Evolutionary conservation across 208 protist genomes (phyloP).

Genomic region (Trypanosoma cruzi): DNA sequence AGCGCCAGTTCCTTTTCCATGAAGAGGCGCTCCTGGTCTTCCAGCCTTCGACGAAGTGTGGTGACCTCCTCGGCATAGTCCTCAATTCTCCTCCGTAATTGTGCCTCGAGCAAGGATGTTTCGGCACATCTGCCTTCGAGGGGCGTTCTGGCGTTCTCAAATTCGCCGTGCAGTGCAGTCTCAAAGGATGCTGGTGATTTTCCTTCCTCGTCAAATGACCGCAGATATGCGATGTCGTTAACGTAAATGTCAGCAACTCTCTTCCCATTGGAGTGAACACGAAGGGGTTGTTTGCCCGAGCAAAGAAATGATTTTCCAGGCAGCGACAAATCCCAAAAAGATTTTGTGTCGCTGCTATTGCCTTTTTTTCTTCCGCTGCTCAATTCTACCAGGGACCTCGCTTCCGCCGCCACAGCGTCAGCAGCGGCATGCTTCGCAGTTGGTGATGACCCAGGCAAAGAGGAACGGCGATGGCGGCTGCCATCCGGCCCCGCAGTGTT

Average conservation of each 20-base stretch:
- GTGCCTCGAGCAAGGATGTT: background rate
- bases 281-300: background rate
- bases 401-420: background rate
- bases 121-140: background rate
- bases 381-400: background rate
- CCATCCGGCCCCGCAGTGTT: background rate
- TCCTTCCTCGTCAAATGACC: slow-evolving; percentile 8
- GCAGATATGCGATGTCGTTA: slow-evolving; percentile 19
- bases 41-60: slow-evolving; percentile 6
- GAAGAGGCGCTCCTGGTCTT: slow-evolving; percentile 20
- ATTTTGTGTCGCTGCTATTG: background rate
- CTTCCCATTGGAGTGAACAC: background rate
- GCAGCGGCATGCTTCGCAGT: background rate
- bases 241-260: slow-evolving; percentile 9
- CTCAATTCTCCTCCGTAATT: slow-evolving; percentile 10
- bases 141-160: too few relatives aligned
- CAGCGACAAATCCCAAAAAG: background rate
- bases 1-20: slow-evolving; percentile 19
- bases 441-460: slow-evolving; percentile 1
- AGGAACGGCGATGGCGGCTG: background rate
- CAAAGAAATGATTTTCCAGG: background rate
- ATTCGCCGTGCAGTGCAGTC: background rate
- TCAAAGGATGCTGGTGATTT: background rate
- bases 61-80: slow-evolving; percentile 6
- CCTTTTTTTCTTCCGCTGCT: background rate